Evolutionary conservation across 2,329 filamentous ascomycete genomes (phyloP).

Genomic region (Diaporthe vaccinii): DNA sequence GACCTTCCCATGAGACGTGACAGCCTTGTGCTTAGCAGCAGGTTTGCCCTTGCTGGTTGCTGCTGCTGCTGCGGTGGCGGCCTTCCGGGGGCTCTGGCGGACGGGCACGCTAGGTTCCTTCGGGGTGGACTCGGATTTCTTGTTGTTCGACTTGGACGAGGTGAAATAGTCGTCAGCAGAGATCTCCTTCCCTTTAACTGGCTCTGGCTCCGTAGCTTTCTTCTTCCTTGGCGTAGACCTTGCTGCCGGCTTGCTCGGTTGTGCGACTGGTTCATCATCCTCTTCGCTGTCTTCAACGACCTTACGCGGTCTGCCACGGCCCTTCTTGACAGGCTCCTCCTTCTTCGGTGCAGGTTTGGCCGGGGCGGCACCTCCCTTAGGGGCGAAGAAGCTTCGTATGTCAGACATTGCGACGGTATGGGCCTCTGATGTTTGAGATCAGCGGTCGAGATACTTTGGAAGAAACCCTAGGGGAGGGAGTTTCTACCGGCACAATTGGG

Average conservation of each 20-base stretch:
- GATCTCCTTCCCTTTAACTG: conserved; percentile 64
- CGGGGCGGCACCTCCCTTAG: conserved; percentile 66
- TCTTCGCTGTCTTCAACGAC: conserved; percentile 65
- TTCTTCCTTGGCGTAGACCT: conserved; percentile 63
- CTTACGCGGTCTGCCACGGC: conserved; percentile 51
- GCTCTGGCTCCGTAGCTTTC: conserved; percentile 64
- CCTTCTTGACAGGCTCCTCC: conserved; percentile 50
- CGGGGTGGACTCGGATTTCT: conserved; percentile 55
- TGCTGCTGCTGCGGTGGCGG: conserved; percentile 43
- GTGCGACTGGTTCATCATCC: conserved; percentile 56
- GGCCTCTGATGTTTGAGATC: neutral
- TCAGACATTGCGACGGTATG: conserved; percentile 71
- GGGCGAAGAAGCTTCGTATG: conserved; percentile 82
- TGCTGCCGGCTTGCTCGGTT: conserved; percentile 69
- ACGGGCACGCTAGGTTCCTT: conserved; percentile 58
- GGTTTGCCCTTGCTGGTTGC: conserved; percentile 46
- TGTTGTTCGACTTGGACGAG: conserved; percentile 59
- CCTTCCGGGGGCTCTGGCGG: conserved; percentile 64
- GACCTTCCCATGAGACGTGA: conserved; percentile 57
- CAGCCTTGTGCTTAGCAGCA: conserved; percentile 52
- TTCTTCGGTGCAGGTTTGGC: conserved; percentile 51
- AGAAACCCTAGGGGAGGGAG: neutral
- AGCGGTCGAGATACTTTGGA: neutral
- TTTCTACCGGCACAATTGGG: neutral
- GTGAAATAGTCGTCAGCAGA: conserved; percentile 72